A percentile compares a stretch with the other conserved stretches of the same genome.
Evolutionary conservation across 352 stramenopile species (phyloP).

Genomic region (Phytophthora agathidicida): DNA sequence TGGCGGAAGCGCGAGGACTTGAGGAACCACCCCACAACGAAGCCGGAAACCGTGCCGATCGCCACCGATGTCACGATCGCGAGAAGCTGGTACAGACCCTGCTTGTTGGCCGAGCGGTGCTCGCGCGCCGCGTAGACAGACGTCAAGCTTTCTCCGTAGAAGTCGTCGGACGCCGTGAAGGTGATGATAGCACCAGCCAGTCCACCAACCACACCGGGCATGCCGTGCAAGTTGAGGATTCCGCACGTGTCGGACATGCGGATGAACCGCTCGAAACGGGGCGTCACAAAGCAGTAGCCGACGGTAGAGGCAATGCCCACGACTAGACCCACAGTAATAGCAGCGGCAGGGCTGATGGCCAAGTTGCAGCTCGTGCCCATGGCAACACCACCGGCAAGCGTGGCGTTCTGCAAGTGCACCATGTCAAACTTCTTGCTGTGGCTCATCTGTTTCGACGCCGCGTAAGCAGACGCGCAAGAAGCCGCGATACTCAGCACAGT

Average conservation of each 20-base stretch:
- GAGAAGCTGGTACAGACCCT: constrained; percentile 69
- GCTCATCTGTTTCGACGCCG: constrained; percentile 43
- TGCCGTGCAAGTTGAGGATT: constrained; percentile 84
- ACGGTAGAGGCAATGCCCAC: constrained; percentile 53
- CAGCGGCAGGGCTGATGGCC: constrained; percentile 62
- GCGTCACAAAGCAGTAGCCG: constrained; percentile 54
- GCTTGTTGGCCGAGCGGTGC: constrained; percentile 46
- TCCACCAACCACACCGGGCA: constrained; percentile 69
- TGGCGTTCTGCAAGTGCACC: constrained; percentile 88
- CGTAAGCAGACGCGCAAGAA: constrained; percentile 67
- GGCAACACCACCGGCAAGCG: constrained; percentile 81
- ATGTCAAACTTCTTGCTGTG: constrained; percentile 79
- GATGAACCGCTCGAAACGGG: constrained; percentile 44
- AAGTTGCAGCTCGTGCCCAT: constrained; percentile 81
- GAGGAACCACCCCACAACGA: constrained; percentile 44
- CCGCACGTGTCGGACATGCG: constrained; percentile 59
- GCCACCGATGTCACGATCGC: constrained; percentile 53
- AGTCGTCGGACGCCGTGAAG: constrained; percentile 51
- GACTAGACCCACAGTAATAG: constrained; percentile 58
- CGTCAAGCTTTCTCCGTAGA: constrained; percentile 53
- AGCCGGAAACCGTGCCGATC: constrained; percentile 42
- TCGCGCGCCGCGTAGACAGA: constrained; percentile 53
- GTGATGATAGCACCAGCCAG: constrained; percentile 61
- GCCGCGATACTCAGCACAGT: constrained; percentile 77
- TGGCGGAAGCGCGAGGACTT: constrained; percentile 55